These are phyloP conservation scores for Colletotrichum tanaceti DNA, from an alignment of 2,329 filamentous ascomycete genomes.

Conservation along the genomic window DNA sequence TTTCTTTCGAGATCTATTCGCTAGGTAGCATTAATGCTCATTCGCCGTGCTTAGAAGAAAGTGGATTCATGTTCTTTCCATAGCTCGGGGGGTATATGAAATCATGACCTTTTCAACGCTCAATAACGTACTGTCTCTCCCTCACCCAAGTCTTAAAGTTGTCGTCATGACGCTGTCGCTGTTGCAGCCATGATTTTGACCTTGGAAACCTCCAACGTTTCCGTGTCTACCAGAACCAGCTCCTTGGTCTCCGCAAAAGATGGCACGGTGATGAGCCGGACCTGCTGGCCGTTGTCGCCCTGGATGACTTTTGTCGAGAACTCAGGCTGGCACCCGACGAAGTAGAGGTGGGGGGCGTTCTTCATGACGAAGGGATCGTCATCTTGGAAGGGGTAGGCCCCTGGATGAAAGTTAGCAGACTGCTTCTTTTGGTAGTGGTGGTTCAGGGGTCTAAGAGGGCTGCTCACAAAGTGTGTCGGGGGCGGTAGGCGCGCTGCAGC, in stretches of 20 bases:
- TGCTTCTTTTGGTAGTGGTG: not conserved
- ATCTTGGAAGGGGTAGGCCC: constrained; percentile 96
- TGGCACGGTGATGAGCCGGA: constrained; percentile 85
- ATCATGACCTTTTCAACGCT: constrained; percentile 25
- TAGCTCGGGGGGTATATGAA: constrained; percentile 39
- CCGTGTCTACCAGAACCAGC: constrained; percentile 84
- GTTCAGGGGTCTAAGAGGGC: not conserved
- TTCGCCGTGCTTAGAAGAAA: not conserved
- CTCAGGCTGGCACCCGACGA: constrained; percentile 84
- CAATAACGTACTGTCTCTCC: constrained; percentile 9
- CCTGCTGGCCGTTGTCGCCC: constrained; percentile 73
- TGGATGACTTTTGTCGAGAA: constrained; percentile 80
- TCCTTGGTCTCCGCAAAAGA: constrained; percentile 82
- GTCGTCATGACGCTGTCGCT: constrained; percentile 8
- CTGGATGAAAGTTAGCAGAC: constrained; percentile 55
- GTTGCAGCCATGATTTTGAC: constrained; percentile 65
- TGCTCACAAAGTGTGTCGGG: constrained; percentile 92
- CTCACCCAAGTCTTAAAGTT: not conserved
- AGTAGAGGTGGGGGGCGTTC: constrained; percentile 88
- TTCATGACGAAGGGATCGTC: constrained; percentile 91
- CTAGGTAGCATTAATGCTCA: constrained; percentile 8
- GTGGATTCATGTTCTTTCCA: constrained; percentile 19
- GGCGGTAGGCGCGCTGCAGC: constrained; percentile 90
- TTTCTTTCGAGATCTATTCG: not conserved
- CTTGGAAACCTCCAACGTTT: constrained; percentile 82